phyloP scores from a whole-genome alignment of 257 asterid genomes.

The Solanum commersonii region DNA sequence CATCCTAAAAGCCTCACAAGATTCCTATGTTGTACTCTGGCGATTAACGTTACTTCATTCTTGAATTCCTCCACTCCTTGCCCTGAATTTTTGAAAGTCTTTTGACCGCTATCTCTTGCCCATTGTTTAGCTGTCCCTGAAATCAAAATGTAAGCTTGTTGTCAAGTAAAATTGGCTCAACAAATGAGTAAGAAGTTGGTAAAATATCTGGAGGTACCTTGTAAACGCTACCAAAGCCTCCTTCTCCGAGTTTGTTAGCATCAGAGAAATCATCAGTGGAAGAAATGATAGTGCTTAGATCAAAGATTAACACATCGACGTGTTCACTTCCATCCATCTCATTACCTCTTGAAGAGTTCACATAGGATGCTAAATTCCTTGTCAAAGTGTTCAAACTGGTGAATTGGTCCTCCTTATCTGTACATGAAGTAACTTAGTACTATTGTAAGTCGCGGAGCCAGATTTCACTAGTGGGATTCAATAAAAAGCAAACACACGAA shows the following conservation, averaged over 20 bases:
- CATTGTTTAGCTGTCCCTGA: conserved; percentile 6
- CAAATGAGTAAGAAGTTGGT: not conserved
- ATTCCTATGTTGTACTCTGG: conserved; percentile 16
- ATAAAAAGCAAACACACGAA: not conserved
- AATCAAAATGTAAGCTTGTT: not conserved
- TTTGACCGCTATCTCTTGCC: conserved; percentile 8
- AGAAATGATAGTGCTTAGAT: not conserved
- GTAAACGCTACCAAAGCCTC: conserved; percentile 14
- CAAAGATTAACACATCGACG: not conserved
- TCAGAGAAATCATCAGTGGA: conserved; percentile 6
- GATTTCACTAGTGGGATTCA: not conserved
- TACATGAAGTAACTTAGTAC: not conserved
- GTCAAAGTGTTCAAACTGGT: not conserved
- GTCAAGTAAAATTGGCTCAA: not conserved
- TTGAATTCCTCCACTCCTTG: conserved; percentile 14
- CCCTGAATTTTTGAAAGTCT: conserved; percentile 12
- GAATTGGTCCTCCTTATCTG: not conserved
- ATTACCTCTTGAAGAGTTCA: not conserved
- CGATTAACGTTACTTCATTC: conserved; percentile 13
- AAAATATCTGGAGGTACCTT: not conserved
- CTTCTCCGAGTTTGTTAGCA: conserved; percentile 14
- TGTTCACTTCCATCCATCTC: not conserved
- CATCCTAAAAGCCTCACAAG: conserved; percentile 14
- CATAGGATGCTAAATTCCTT: not conserved
- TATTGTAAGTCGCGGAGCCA: not conserved